These are phyloP conservation scores for Kodamaea hsintzibuensis DNA, from an alignment of 805 yeast genomes.

Conservation along the genomic window DNA sequence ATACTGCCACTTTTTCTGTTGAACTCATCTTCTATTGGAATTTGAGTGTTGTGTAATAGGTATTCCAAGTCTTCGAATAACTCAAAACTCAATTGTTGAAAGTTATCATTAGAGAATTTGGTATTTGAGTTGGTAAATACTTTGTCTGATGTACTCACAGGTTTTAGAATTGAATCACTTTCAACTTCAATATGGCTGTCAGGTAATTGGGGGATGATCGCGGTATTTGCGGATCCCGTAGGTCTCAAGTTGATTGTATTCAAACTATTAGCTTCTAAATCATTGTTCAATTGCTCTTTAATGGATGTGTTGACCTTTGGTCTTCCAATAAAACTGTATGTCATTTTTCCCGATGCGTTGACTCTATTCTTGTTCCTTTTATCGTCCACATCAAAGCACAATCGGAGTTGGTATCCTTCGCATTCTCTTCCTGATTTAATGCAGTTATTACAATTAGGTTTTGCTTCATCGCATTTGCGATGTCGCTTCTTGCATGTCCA, in stretches of 20 bases:
- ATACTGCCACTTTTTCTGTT: neutral
- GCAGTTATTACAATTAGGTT: constrained; percentile 54
- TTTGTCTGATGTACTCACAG: neutral
- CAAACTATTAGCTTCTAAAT: neutral
- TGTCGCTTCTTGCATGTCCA: constrained; percentile 58
- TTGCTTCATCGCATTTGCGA: constrained; percentile 57
- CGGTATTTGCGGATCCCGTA: neutral
- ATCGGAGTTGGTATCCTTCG: constrained; percentile 50
- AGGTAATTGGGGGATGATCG: neutral
- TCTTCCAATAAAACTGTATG: constrained; percentile 45
- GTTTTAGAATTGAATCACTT: neutral
- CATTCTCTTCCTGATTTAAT: constrained; percentile 43
- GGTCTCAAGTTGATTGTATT: neutral
- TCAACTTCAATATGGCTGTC: neutral
- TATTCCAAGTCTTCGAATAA: constrained; percentile 27
- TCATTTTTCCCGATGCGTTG: constrained; percentile 33
- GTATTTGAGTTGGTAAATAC: neutral
- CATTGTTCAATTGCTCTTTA: neutral
- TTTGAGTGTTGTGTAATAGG: constrained; percentile 14
- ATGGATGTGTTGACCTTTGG: constrained; percentile 26
- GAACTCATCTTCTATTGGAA: neutral
- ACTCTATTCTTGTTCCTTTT: constrained; percentile 28
- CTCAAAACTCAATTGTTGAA: constrained; percentile 24
- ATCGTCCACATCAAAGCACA: constrained; percentile 54
- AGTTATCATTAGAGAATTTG: constrained; percentile 16